Percentiles rank a stretch among this genome's conserved stretches.
Evolutionary conservation across 495 filamentous ascomycete genomes (phyloP).

Genomic region (Penicillium taxi): DNA sequence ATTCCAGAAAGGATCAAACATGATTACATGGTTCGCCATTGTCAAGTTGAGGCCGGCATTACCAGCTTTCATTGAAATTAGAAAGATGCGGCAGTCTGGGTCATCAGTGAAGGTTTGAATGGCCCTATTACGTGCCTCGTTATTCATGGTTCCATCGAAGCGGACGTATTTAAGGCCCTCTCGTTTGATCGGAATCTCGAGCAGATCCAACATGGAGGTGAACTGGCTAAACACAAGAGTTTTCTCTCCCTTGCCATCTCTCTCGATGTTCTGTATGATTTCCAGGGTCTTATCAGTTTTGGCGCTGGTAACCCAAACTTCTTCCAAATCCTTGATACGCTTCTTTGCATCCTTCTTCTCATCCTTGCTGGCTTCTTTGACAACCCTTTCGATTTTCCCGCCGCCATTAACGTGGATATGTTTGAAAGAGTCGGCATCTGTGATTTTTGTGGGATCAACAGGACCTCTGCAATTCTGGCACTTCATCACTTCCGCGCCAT

Average conservation of each 20-base stretch:
- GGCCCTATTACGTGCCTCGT: slow-evolving; percentile 58
- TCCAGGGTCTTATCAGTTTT: slow-evolving; percentile 73
- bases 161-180: slow-evolving; percentile 57
- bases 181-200: slow-evolving; percentile 76
- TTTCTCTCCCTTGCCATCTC: slow-evolving; percentile 51
- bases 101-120: slow-evolving; percentile 67
- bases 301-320: slow-evolving; percentile 63
- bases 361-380: no score
- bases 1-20: slow-evolving; percentile 96
- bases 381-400: slow-evolving; percentile 18
- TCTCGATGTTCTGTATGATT: slow-evolving; percentile 50
- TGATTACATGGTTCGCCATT: slow-evolving; percentile 79
- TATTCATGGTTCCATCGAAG: slow-evolving; percentile 82
- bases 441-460: slow-evolving; percentile 59
- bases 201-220: slow-evolving; percentile 82
- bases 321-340: slow-evolving; percentile 57
- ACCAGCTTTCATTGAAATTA: slow-evolving; percentile 84
- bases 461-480: slow-evolving; percentile 71
- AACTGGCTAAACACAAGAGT: slow-evolving; percentile 93
- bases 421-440: slow-evolving; percentile 65
- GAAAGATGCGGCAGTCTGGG: slow-evolving; percentile 60
- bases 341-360: slow-evolving; percentile 31
- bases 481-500: slow-evolving; percentile 45
- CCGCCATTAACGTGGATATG: slow-evolving; percentile 62
- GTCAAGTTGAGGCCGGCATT: slow-evolving; percentile 88